Percentiles rank a stretch among this genome's conserved stretches.
phyloP scores from a whole-genome alignment of 352 stramenopile genomes.

The Peronosclerospora sorghi region DNA sequence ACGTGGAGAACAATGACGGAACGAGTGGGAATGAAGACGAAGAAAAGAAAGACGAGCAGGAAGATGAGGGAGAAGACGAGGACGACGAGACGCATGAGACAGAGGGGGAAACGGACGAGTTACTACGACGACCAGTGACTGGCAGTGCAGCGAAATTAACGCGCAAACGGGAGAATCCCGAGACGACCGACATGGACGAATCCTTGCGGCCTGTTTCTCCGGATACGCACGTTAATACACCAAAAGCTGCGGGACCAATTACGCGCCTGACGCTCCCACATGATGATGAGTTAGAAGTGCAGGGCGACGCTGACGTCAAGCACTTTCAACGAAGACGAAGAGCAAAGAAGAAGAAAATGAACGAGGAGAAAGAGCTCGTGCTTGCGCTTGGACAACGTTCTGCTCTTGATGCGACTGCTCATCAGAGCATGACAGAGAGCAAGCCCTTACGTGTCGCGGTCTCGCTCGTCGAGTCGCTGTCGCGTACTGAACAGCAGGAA shows the following conservation, averaged over 20 bases:
- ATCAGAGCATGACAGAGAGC: conserved; percentile 18
- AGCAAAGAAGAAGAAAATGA: conserved; percentile 12
- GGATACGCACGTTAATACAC: conserved; percentile 62
- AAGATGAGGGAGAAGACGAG: conserved; percentile 46
- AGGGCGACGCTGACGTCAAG: conserved; percentile 33
- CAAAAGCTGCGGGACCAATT: conserved; percentile 29
- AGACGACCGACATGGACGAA: conserved; percentile 47
- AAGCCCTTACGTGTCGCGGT: conserved; percentile 54
- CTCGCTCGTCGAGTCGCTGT: conserved; percentile 60
- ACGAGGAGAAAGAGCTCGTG: conserved; percentile 9
- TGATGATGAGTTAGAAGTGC: conserved; percentile 25
- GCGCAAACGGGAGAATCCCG: conserved; percentile 31
- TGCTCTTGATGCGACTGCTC: too few relatives aligned
- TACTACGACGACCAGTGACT: conserved; percentile 17
- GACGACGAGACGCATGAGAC: conserved; percentile 36
- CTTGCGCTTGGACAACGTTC: conserved; percentile 16
- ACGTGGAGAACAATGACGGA: conserved; percentile 26
- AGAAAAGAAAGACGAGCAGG: conserved; percentile 43
- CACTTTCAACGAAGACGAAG: conserved; percentile 49
- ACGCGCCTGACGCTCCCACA: conserved; percentile 52
- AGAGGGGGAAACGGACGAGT: conserved; percentile 35
- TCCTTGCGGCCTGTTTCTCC: conserved; percentile 46
- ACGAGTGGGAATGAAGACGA: conserved; percentile 31
- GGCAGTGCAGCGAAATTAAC: conserved; percentile 29
- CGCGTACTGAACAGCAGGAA: conserved; percentile 60